Conservation (phyloP, 305 asterid genomes). For the Ilex paraguariensis region DNA sequence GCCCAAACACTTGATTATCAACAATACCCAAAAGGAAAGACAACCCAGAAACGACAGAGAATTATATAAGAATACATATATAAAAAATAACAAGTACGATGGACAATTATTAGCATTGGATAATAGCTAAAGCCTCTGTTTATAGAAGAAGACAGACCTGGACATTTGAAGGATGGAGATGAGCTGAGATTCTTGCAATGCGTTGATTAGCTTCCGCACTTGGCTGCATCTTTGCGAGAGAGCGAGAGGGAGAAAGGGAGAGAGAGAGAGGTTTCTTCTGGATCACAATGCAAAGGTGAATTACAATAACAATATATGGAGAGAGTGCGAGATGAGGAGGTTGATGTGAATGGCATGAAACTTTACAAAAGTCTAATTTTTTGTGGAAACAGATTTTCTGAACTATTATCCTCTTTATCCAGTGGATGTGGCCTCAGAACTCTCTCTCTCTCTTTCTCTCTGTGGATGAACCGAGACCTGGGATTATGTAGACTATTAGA, state of each 20-base stretch:
- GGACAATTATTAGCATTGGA: too few relatives aligned
- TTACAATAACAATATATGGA: not conserved
- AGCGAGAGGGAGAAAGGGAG: too few relatives aligned
- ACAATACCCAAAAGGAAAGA: not conserved
- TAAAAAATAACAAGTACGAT: not conserved
- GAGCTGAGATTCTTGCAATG: constrained; percentile 68
- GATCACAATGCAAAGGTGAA: too few relatives aligned
- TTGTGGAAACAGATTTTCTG: not conserved
- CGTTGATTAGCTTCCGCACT: constrained; percentile 43
- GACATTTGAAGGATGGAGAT: constrained; percentile 53
- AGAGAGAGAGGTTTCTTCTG: not conserved
- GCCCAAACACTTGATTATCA: not conserved
- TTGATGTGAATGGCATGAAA: not conserved
- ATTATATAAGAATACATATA: too few relatives aligned
- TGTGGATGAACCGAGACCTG: not conserved
- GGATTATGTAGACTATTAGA: too few relatives aligned
- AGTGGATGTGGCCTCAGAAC: not conserved
- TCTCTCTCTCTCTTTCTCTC: not conserved
- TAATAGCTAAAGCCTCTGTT: not conserved
- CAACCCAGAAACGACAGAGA: not conserved
- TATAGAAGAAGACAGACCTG: constrained; percentile 34
- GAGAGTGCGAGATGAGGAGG: not conserved
- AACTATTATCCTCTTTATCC: not conserved
- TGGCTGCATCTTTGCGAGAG: constrained; percentile 28
- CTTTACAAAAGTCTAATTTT: not conserved